Evolutionary conservation across 192 early-diverging fungal genomes (phyloP), one percentile per base, ranked within the genome.

Genomic region (Rhizoclosmatium globosum): DNA sequence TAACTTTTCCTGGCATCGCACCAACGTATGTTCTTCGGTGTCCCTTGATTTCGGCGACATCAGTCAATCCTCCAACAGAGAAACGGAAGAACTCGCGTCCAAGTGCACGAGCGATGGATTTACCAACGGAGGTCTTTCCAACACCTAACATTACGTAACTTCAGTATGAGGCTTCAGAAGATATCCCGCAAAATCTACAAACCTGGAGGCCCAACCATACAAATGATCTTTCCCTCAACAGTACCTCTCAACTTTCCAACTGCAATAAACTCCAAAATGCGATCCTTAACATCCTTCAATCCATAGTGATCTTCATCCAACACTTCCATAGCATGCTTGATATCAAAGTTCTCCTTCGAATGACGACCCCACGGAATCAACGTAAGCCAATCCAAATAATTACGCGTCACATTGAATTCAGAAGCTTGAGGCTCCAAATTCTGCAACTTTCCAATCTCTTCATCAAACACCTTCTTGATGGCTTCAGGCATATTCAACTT

Each of bases 251-350:
- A 85, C 82, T 96, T 97, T 41, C 98, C 96, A 19, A 99, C 98
- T 4, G 98, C 98, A 82, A 99, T 97, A 71, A 99, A 99, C 87
- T 99, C 98, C 47, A 99, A 84, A 79, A 99, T 98, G 39, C 98
- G 92, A 79, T 98, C 96, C 89, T 99, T 99, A 71, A 99, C 98
- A 82, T 99, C 98, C 79, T 99, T 94, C 71, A 99, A 82, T n/a
- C 98, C 98, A 83, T 98, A 98, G 84, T 99, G 98, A 83, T 99
- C 98, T 85, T 98, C 95, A 82, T 99, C 97, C n/a, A 99, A 88
- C 0, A 98, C 95, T 21, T 79, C 85, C 38, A 89, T 86, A 41
- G 98, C 97, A 77, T 94, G 93, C 71, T 87, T 81, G 78, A 99
- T 91, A 77, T 97, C 94, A 77, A 97, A 98, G 82, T 98, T 97